Percentiles rank a stretch among this genome's conserved stretches.
Conservation (phyloP, 176 grass and related monocot genomes). For the Oropetium thomaeum region DNA sequence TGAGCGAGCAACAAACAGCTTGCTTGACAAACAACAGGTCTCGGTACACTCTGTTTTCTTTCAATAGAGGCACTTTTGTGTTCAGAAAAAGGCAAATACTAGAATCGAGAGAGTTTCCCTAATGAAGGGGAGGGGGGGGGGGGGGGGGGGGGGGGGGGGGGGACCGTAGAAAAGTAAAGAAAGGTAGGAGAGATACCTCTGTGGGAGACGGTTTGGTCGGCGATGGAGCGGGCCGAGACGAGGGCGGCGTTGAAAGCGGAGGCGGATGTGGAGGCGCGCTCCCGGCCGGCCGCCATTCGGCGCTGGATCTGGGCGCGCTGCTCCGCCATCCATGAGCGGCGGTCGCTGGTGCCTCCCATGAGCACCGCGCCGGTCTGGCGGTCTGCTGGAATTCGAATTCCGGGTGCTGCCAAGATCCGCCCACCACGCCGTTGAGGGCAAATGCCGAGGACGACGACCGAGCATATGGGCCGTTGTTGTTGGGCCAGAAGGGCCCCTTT, state of each 20-base stretch:
- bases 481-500: too few species aligned
- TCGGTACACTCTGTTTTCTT: too few species aligned
- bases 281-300: slow-evolving; percentile 24
- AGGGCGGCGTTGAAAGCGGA: slow-evolving; percentile 52
- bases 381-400: background rate
- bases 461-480: too few species aligned
- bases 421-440: too few species aligned
- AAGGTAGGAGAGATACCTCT: slow-evolving; percentile 33
- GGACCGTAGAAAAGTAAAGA: too few species aligned
- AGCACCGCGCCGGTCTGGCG: background rate
- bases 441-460: too few species aligned
- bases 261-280: slow-evolving; percentile 26
- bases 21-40: too few species aligned
- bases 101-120: background rate
- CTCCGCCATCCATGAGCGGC: slow-evolving; percentile 29
- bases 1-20: background rate
- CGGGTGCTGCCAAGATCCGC: background rate
- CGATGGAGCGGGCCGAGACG: slow-evolving; percentile 54
- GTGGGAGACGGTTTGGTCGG: slow-evolving; percentile 37
- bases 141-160: too few species aligned
- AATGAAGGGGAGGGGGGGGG: too few species aligned
- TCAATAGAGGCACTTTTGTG: too few species aligned
- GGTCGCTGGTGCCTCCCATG: background rate
- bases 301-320: slow-evolving; percentile 22
- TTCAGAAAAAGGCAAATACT: too few species aligned